phyloP scores from a whole-genome alignment of 805 yeast genomes.

The Barnettozyma wickerhamii region DNA sequence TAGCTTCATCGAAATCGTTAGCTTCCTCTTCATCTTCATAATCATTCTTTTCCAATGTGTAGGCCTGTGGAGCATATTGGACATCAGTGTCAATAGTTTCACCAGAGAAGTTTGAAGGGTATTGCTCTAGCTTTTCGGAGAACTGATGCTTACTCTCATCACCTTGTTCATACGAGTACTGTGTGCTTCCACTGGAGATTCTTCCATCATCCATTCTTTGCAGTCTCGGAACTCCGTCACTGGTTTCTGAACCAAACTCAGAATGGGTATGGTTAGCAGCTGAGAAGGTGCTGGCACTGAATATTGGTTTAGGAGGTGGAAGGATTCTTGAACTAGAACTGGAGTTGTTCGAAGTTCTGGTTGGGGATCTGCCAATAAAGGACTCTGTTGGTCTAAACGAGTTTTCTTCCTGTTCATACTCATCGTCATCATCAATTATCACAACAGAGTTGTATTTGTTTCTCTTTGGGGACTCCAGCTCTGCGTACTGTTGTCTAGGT shows the following conservation, averaged over 20 bases:
- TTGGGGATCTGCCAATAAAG: slow-evolving; percentile 31
- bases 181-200: slow-evolving; percentile 29
- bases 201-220: slow-evolving; percentile 22
- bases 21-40: slow-evolving; percentile 14
- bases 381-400: slow-evolving; percentile 9
- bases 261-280: slow-evolving; percentile 38
- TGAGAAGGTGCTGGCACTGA: slow-evolving; percentile 57
- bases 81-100: slow-evolving; percentile 37
- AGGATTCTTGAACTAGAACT: slow-evolving; percentile 36
- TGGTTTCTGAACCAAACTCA: neutral
- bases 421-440: slow-evolving; percentile 39
- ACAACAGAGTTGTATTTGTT: slow-evolving; percentile 45
- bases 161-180: slow-evolving; percentile 8
- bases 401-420: slow-evolving; percentile 27
- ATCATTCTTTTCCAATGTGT: slow-evolving; percentile 6
- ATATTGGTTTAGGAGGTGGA: slow-evolving; percentile 63
- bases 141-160: slow-evolving; percentile 2
- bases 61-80: neutral
- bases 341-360: slow-evolving; percentile 25
- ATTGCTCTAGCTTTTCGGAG: slow-evolving; percentile 19
- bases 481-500: slow-evolving; percentile 63
- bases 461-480: slow-evolving; percentile 69
- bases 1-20: slow-evolving; percentile 40
- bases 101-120: slow-evolving; percentile 22
- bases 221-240: slow-evolving; percentile 11